A percentile compares a stretch with the other conserved stretches of the same genome.
Evolutionary conservation across 208 protist species (phyloP).

Genomic region (Trypanosoma congolense): DNA sequence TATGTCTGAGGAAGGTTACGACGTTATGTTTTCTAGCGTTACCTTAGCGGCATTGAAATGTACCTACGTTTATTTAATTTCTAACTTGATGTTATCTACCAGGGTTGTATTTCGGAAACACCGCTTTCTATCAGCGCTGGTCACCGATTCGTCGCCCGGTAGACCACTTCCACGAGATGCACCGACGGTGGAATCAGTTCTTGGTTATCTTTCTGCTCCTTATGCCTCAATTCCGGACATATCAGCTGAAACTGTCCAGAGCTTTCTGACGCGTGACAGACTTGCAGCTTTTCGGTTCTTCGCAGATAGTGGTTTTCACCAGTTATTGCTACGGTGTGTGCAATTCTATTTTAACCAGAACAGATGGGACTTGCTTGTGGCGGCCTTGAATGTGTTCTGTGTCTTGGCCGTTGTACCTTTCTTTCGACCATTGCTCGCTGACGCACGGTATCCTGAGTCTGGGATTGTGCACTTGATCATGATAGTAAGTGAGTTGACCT

Average conservation of each 20-base stretch:
- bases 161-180: conserved; percentile 66
- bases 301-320: conserved; percentile 62
- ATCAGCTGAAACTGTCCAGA: conserved; percentile 72
- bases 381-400: conserved; percentile 62
- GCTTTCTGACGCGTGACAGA: conserved; percentile 60
- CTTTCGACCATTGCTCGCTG: conserved; percentile 61
- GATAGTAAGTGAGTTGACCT: conserved; percentile 65
- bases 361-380: conserved; percentile 70
- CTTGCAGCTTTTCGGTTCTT: conserved; percentile 48
- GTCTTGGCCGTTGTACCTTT: conserved; percentile 72
- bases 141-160: conserved; percentile 64
- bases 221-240: conserved; percentile 53
- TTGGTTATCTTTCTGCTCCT: conserved; percentile 51
- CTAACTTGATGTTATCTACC: conserved; percentile 78
- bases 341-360: conserved; percentile 82
- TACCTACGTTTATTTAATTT: conserved; percentile 74
- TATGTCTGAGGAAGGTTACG: conserved; percentile 64
- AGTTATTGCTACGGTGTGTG: conserved; percentile 55
- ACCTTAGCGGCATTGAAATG: conserved; percentile 60
- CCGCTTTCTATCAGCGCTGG: conserved; percentile 51
- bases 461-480: conserved; percentile 73
- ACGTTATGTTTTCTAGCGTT: conserved; percentile 52
- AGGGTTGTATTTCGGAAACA: conserved; percentile 81
- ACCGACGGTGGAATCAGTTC: conserved; percentile 61
- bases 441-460: conserved; percentile 60